A percentile compares a stretch with the other conserved stretches of the same genome.
These are phyloP conservation scores for Aspergillus ochraceoroseus DNA, from an alignment of 2,329 filamentous ascomycete genomes.

Conservation along the genomic window DNA sequence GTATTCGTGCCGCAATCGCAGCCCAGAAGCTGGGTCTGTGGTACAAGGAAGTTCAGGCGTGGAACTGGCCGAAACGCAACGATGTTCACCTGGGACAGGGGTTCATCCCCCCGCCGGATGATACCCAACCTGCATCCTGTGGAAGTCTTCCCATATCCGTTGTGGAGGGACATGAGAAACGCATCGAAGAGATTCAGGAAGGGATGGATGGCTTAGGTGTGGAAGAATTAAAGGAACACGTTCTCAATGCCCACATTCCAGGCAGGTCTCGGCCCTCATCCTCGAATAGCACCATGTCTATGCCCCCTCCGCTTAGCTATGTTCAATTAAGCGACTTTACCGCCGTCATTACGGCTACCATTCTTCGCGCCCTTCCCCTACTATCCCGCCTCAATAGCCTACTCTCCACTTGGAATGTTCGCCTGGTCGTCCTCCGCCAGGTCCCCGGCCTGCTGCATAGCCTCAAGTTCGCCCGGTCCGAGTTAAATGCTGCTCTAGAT, in stretches of 20 bases:
- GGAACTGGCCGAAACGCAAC: conserved; percentile 51
- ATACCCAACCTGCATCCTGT: conserved; percentile 49
- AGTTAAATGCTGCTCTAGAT: conserved; percentile 34
- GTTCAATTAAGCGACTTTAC: conserved; percentile 81
- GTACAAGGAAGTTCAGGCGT: conserved; percentile 55
- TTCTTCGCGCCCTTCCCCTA: conserved; percentile 80
- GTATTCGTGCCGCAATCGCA: conserved; percentile 55
- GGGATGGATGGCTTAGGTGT: conserved; percentile 43
- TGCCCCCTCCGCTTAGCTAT: conserved; percentile 48
- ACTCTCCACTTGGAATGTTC: conserved; percentile 72
- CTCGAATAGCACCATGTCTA: conserved; percentile 43
- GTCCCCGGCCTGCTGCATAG: conserved; percentile 64
- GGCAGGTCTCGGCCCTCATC: conserved; percentile 53
- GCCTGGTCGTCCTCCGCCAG: conserved; percentile 68
- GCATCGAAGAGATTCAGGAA: conserved; percentile 66
- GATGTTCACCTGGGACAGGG: conserved; percentile 40
- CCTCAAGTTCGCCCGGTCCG: conserved; percentile 46
- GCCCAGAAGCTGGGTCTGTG: conserved; percentile 56
- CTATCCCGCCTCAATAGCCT: conserved; percentile 67
- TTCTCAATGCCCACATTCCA: conserved; percentile 73
- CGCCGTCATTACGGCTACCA: conserved; percentile 82
- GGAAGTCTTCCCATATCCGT: conserved; percentile 65
- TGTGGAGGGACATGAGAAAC: conserved; percentile 63
- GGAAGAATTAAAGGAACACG: conserved; percentile 81
- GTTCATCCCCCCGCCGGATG: conserved; percentile 34